phyloP scores from a whole-genome alignment of 192 early-diverging fungal genomes.

The Lobosporangium transversale region DNA sequence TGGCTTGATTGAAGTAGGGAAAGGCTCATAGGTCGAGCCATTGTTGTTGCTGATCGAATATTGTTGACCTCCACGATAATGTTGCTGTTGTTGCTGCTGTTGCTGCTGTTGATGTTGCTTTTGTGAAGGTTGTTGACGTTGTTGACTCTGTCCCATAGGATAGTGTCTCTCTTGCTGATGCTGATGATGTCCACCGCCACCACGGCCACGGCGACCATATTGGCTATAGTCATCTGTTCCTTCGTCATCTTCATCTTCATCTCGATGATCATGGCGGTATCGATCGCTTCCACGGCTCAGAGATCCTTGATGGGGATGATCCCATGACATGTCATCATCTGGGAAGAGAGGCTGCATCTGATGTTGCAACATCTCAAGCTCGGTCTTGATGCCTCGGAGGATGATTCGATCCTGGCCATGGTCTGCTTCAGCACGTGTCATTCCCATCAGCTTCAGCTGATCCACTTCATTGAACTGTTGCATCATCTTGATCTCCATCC shows the following conservation, averaged over 20 bases:
- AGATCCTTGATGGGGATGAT: constrained; percentile 23
- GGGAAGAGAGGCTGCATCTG: constrained; percentile 46
- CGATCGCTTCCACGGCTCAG: constrained; percentile 5
- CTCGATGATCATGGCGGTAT: neutral
- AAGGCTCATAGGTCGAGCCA: constrained; percentile 27
- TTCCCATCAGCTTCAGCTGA: constrained; percentile 47
- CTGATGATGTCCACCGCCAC: too few species aligned
- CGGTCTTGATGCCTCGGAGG: constrained; percentile 40
- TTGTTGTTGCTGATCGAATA: neutral
- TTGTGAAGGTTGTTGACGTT: constrained; percentile 24
- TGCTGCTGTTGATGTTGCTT: constrained; percentile 12
- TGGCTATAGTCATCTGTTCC: constrained; percentile 23
- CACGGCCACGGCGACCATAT: constrained; percentile 20
- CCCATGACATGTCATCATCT: constrained; percentile 50
- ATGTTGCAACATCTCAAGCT: constrained; percentile 47
- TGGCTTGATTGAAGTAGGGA: constrained; percentile 26
- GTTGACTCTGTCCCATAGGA: constrained; percentile 12
- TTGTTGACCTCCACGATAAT: constrained; percentile 10
- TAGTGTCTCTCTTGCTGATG: constrained; percentile 3
- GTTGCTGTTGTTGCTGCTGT: constrained; percentile 22
- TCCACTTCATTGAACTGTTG: constrained; percentile 51
- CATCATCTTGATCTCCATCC: constrained; percentile 56
- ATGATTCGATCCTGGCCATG: constrained; percentile 51
- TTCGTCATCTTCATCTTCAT: constrained; percentile 7
- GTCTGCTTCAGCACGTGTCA: constrained; percentile 45